Base-by-base conservation (phyloP, 2,329 filamentous ascomycete species). In the Calycina marina region DNA sequence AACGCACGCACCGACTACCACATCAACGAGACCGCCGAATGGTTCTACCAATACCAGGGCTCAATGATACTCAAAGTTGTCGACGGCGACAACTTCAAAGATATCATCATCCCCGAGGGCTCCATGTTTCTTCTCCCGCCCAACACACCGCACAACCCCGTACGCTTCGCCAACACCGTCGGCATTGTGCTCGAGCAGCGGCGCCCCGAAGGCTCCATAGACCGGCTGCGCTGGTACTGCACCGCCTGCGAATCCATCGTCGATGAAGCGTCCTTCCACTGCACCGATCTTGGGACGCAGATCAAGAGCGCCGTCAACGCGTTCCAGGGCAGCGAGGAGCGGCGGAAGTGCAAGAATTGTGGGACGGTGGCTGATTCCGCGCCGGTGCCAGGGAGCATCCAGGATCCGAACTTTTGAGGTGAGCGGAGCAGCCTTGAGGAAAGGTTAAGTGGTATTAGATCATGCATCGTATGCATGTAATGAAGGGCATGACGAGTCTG, bases 1-100 rank as follows among this genome's bases (percentile, higher is more conserved):
- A 96, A 96, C 57, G 83, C 83, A 39, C 76, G 90, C 42, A 94
- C 86, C 35, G 90, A 96, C 65, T 98, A 94, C 65, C 90, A 96
- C 67, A 88, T 96, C 69, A 96, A 96, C 66, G 65, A 75, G 48
- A 96, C 88, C 0, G 76, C 90, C 9, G 90, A 96, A 58, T 96
- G 86, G 77, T 98, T 96, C 72, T 96, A 90, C 67, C 88, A 96
- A 59, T 75, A 93, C 69, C 76, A 77, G 49, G 90, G 90, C 44
- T 76, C 78, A 44, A 94, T 96, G 88, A 66, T 90, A 36, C 77
- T 98, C 46, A 93, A 92, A 55, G 80, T 90, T 11, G 81, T 94
- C 41, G 84, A 94, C 51, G 57, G 65, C 36, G 55, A 65, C 54
- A 38, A 60, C 29, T 93, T 93, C 59, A 69, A 74, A 43, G 88